These are phyloP conservation scores for Penicillium frequentans DNA, from an alignment of 2,329 filamentous ascomycete genomes.

Conservation along the genomic window DNA sequence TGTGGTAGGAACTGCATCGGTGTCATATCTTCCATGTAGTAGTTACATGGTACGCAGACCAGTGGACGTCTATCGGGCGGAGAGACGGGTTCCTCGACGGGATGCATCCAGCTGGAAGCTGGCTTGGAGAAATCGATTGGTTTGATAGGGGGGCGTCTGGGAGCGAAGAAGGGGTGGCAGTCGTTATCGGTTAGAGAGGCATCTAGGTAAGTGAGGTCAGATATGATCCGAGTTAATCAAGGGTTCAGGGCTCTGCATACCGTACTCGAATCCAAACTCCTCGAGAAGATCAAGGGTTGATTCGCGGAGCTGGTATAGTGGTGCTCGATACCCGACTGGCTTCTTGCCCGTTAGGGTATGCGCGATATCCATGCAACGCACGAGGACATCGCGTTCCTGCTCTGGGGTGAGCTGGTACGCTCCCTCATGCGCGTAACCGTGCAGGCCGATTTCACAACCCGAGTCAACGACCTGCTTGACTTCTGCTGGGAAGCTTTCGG, in stretches of 20 bases:
- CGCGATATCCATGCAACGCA: constrained; percentile 70
- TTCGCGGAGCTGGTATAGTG: constrained; percentile 40
- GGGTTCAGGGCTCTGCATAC: constrained; percentile 13
- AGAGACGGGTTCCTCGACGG: constrained; percentile 26
- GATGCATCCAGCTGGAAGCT: constrained; percentile 48
- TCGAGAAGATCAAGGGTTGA: constrained; percentile 43
- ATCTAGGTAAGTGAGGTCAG: constrained; percentile 24
- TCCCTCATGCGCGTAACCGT: constrained; percentile 70
- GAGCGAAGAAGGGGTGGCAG: constrained; percentile 43
- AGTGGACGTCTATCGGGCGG: constrained; percentile 30
- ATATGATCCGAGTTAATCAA: not conserved
- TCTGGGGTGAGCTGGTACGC: constrained; percentile 68
- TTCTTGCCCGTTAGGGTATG: constrained; percentile 71
- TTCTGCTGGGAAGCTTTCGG: constrained; percentile 58
- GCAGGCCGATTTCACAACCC: constrained; percentile 53
- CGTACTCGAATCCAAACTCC: constrained; percentile 44
- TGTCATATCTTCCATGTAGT: constrained; percentile 50
- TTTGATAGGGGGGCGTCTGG: constrained; percentile 34
- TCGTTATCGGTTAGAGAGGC: constrained; percentile 46
- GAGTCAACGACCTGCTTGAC: constrained; percentile 52
- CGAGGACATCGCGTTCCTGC: constrained; percentile 71
- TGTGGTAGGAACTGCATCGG: constrained; percentile 48
- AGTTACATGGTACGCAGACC: constrained; percentile 47
- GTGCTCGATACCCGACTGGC: constrained; percentile 48
- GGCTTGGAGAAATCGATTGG: constrained; percentile 44